Conservation (phyloP, 1,284 basidiomycete genomes). For the Coniophora puteana region DNA sequence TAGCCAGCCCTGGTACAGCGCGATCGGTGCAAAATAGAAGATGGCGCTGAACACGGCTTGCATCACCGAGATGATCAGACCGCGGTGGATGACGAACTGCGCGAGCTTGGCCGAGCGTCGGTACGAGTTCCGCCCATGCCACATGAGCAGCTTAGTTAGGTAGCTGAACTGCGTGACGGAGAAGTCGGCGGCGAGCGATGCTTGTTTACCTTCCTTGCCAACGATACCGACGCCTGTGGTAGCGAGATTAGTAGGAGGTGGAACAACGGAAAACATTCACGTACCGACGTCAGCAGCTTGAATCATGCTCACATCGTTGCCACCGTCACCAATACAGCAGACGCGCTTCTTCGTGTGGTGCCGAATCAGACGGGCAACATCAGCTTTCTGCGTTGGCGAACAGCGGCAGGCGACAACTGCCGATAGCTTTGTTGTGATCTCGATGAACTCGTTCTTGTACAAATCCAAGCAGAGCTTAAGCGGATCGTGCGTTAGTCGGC, state of each 20-base stretch:
- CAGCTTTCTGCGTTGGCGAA: slow-evolving; percentile 98
- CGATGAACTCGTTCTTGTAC: slow-evolving; percentile 93
- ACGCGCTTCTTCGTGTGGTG: slow-evolving; percentile 90
- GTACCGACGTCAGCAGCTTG: slow-evolving; percentile 91
- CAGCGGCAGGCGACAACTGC: slow-evolving; percentile 98
- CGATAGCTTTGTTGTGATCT: slow-evolving; percentile 92
- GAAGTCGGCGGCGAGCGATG: slow-evolving; percentile 96
- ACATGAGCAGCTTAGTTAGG: slow-evolving; percentile 92
- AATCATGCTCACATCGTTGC: slow-evolving; percentile 96
- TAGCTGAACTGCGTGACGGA: slow-evolving; percentile 95
- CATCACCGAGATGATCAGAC: slow-evolving; percentile 97
- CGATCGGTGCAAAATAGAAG: slow-evolving; percentile 99
- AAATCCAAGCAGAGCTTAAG: slow-evolving; percentile 82
- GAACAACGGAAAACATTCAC: slow-evolving; percentile 26
- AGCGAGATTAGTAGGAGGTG: slow-evolving; percentile 4
- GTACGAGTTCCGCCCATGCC: slow-evolving; percentile 98
- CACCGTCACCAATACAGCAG: slow-evolving; percentile 96
- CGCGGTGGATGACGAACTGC: slow-evolving; percentile 98
- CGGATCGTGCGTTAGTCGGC: background rate
- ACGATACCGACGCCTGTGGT: slow-evolving; percentile 91
- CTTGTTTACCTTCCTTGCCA: slow-evolving; percentile 98
- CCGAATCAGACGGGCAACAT: slow-evolving; percentile 91
- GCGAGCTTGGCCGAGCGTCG: slow-evolving; percentile 96
- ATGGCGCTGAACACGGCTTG: slow-evolving; percentile 97
- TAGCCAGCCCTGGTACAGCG: slow-evolving; percentile 96